Percentiles rank a stretch among this genome's conserved stretches.
These are phyloP conservation scores for Elasticomyces elasticus DNA, from an alignment of 495 filamentous ascomycete genomes.

Conservation along the genomic window DNA sequence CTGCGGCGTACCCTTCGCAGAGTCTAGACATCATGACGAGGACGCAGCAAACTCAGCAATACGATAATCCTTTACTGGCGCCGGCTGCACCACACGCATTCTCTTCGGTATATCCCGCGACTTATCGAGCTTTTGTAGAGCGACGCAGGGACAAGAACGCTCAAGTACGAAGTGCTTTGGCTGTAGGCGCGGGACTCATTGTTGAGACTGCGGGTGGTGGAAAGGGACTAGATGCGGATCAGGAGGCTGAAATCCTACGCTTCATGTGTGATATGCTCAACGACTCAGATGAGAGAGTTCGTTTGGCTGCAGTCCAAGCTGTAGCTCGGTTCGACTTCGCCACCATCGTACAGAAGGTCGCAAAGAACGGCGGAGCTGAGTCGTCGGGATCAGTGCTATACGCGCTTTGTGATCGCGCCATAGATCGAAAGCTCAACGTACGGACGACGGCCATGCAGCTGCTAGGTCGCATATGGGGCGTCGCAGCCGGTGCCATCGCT, in stretches of 20 bases:
- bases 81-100: constrained; percentile 78
- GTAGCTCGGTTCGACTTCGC: constrained; percentile 67
- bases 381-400: constrained; percentile 61
- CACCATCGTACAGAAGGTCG: constrained; percentile 72
- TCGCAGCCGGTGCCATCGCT: constrained; percentile 76
- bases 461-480: constrained; percentile 80
- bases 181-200: constrained; percentile 72
- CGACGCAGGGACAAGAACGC: constrained; percentile 76
- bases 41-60: constrained; percentile 34
- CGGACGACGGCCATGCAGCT: constrained; percentile 77
- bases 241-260: constrained; percentile 60
- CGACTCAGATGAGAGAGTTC: constrained; percentile 83
- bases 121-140: constrained; percentile 72
- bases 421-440: constrained; percentile 73
- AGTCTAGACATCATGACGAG: constrained; percentile 51
- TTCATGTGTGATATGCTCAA: constrained; percentile 69
- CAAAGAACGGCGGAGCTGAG: constrained; percentile 57
- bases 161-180: constrained; percentile 74
- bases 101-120: constrained; percentile 60
- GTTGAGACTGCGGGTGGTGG: constrained; percentile 73
- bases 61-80: constrained; percentile 60
- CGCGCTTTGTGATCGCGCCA: constrained; percentile 75
- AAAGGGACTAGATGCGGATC: constrained; percentile 66
- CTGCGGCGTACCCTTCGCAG: constrained; percentile 67
- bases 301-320: constrained; percentile 73